Evolutionary conservation across 306 rosid genomes (phyloP).

Genomic region (Acacia melanoxylon): DNA sequence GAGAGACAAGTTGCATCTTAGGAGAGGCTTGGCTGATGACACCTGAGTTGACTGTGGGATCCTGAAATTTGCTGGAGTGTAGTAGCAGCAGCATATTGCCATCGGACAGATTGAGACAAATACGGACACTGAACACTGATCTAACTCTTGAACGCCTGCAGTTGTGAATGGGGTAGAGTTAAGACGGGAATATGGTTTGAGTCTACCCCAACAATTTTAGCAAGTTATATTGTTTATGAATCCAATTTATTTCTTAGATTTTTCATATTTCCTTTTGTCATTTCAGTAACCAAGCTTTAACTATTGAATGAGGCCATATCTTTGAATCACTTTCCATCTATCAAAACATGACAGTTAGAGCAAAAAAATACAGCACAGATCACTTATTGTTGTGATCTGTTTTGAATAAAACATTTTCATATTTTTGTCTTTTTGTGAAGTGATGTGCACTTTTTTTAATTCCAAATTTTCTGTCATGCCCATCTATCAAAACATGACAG

Average conservation of each 20-base stretch:
- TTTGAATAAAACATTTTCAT: neutral
- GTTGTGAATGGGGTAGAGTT: neutral
- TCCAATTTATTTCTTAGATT: neutral
- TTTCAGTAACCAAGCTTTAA: neutral
- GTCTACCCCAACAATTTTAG: neutral
- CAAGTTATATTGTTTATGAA: neutral
- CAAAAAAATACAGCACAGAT: neutral
- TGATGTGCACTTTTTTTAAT: neutral
- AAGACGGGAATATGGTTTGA: neutral
- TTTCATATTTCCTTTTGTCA: neutral
- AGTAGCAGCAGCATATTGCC: constrained; percentile 9
- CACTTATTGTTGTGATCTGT: neutral
- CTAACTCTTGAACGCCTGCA: neutral
- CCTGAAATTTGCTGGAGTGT: constrained; percentile 17
- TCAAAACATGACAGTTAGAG: neutral
- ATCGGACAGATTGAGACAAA: neutral
- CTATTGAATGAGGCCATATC: neutral
- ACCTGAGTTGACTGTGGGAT: constrained; percentile 3
- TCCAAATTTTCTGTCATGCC: neutral
- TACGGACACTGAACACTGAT: neutral
- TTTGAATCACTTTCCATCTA: neutral
- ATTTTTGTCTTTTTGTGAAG: neutral
- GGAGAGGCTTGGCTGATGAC: constrained; percentile 26
- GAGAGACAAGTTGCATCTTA: constrained; percentile 54
- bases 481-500: neutral